Evolutionary conservation across 2,329 filamentous ascomycete genomes (phyloP), one percentile per base, ranked within the genome.

Genomic region (Sporothrix mexicana): DNA sequence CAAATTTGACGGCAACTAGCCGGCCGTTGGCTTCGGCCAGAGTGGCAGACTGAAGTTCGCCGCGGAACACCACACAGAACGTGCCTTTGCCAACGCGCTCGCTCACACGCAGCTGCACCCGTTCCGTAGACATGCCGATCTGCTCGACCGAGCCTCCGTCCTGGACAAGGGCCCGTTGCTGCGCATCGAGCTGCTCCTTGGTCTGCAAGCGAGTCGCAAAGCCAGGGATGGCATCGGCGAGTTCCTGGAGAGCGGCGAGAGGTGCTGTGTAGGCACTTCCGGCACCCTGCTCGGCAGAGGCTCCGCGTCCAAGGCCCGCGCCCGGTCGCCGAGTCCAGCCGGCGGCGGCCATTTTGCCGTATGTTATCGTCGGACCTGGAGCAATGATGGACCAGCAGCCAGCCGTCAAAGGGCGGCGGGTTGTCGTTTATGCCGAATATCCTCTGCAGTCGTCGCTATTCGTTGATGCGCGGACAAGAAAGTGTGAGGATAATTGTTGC

Each of bases 171-270:
- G 15, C 9, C 13, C 36, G 69, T 69, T 76, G 75, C 95, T 95
- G 0, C 84, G 98, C 25, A 89, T 97, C 17, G 94, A 98, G 78
- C 86, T 97, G 2, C 98, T 98, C 79, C 90, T 94, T n/a, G 90
- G 90, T 0, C 84, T 98, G n/a, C 92, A 97, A 78, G 2, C 69
- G 66, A 7, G 20, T 15, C 13, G 36, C 8, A 17, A 74, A 70
- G 4, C 9, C 41, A 12, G 73, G 47, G 10, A 76, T 20, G n/a
- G 66, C 7, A 4, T 49, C 12, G 20, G 71, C 70, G 8, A 76
- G 45, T 25, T 75, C 70, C 15, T 74, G 43, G 17, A 76, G 73
- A 6, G 75, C 74, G 2, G 15, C n/a, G 15, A 76, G 43, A 9
- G 72, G 68, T 36, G 71, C 70, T 13, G 25, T 47, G 15, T 67